Conservation (phyloP, 2,329 filamentous ascomycete species). For the Hypoxylon sp. region DNA sequence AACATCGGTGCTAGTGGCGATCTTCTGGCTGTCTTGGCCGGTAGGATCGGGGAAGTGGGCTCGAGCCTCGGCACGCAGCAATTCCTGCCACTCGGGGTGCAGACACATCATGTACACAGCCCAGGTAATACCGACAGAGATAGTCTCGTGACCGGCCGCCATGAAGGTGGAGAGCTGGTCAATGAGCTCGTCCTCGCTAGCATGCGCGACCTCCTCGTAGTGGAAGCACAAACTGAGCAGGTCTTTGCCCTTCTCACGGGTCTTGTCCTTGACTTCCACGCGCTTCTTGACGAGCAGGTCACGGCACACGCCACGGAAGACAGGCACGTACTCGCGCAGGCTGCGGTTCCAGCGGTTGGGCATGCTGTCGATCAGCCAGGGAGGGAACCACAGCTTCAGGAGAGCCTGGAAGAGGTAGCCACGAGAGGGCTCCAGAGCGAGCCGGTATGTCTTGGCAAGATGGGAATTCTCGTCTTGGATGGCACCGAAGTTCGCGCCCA, state of each 20-base stretch:
- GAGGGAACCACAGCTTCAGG: constrained; percentile 31
- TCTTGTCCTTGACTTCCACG: constrained; percentile 23
- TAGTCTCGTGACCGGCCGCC: constrained; percentile 43
- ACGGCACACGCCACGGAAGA: constrained; percentile 23
- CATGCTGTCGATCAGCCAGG: constrained; percentile 24
- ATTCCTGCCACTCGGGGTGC: constrained; percentile 29
- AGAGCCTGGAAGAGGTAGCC: constrained; percentile 33
- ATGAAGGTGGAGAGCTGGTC: constrained; percentile 42
- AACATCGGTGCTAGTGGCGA: constrained; percentile 20
- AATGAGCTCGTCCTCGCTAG: constrained; percentile 37
- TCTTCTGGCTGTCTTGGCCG: constrained; percentile 12
- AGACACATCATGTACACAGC: constrained; percentile 40
- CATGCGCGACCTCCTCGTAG: constrained; percentile 24
- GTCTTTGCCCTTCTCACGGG: constrained; percentile 31
- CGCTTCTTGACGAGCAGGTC: constrained; percentile 24
- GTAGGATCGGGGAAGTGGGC: constrained; percentile 36
- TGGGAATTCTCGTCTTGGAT: constrained; percentile 34
- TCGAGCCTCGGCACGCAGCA: constrained; percentile 38
- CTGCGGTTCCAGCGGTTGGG: constrained; percentile 25
- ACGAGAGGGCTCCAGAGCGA: constrained; percentile 33
- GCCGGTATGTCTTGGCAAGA: constrained; percentile 34
- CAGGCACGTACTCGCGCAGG: constrained; percentile 18
- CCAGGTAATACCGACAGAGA: constrained; percentile 41
- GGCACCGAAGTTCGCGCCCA: constrained; percentile 36
- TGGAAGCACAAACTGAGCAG: constrained; percentile 29